These are phyloP conservation scores for Fragilaria radians DNA, from an alignment of 108 stramenopile genomes.

Conservation along the genomic window DNA sequence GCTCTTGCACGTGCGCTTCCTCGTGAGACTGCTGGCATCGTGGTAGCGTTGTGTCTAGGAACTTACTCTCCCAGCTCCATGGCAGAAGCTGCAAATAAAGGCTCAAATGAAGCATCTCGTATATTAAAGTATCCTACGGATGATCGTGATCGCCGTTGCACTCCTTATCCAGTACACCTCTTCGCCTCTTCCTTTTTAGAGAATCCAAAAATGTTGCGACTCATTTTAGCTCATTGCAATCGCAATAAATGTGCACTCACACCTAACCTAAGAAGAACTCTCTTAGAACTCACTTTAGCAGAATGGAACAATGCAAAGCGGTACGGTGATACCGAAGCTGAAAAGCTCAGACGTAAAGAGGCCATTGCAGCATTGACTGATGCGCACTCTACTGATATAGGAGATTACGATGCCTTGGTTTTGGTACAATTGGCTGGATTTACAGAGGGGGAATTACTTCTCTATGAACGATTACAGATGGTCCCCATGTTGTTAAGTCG, in stretches of 20 bases:
- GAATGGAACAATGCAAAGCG: constrained; percentile 81
- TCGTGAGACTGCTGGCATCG: constrained; percentile 76
- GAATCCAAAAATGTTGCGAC: constrained; percentile 69
- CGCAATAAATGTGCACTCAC: constrained; percentile 65
- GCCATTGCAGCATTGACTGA: constrained; percentile 59
- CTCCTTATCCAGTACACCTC: constrained; percentile 69
- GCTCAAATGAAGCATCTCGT: constrained; percentile 17
- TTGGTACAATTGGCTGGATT: constrained; percentile 75
- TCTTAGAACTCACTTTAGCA: constrained; percentile 74
- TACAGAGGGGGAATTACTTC: constrained; percentile 63
- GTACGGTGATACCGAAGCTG: constrained; percentile 58
- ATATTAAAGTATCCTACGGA: constrained; percentile 24
- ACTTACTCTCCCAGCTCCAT: constrained; percentile 56
- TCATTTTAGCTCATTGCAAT: constrained; percentile 78
- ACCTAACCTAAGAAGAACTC: constrained; percentile 61
- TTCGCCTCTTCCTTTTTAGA: constrained; percentile 80
- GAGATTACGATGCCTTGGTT: constrained; percentile 79
- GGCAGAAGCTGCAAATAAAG: constrained; percentile 36
- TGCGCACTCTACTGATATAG: constrained; percentile 57
- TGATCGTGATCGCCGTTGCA: constrained; percentile 25
- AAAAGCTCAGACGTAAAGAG: constrained; percentile 63
- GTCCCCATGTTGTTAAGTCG: constrained; percentile 69
- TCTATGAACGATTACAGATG: constrained; percentile 81
- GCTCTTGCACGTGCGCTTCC: constrained; percentile 63
- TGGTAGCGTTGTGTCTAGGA: constrained; percentile 78